Evolutionary conservation across 805 yeast genomes (phyloP).

Genomic region (Grigorovia yakushimaensis): DNA sequence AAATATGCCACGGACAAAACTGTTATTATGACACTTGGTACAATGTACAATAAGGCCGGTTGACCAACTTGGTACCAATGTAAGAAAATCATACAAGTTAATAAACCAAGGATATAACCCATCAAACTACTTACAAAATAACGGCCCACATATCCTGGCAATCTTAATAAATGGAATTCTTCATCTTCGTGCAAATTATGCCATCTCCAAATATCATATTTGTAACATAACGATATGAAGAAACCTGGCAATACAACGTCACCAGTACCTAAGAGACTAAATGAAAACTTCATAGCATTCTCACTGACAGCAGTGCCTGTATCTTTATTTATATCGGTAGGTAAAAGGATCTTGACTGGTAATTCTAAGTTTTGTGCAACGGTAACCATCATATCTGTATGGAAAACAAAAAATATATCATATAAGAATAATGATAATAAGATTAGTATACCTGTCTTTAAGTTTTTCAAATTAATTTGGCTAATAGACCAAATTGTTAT

Average conservation of each 20-base stretch:
- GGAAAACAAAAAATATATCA: conserved; percentile 61
- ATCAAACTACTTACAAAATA: conserved; percentile 40
- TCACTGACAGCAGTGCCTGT: conserved; percentile 4
- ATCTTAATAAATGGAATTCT: conserved; percentile 33
- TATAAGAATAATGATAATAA: conserved; percentile 45
- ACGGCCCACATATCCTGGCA: conserved; percentile 29
- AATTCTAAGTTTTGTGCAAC: conserved; percentile 47
- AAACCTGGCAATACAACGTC: conserved; percentile 56
- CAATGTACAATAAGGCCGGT: conserved; percentile 58
- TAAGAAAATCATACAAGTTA: conserved; percentile 34
- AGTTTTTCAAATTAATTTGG: conserved; percentile 32
- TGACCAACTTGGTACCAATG: conserved; percentile 39
- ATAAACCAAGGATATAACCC: conserved; percentile 41
- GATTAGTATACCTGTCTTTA: conserved; percentile 37
- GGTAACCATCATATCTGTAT: conserved; percentile 48
- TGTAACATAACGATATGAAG: conserved; percentile 41
- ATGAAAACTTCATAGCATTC: conserved; percentile 13
- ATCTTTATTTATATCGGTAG: conserved; percentile 11
- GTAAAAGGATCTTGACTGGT: conserved; percentile 32
- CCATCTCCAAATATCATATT: conserved; percentile 41
- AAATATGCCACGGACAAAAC: conserved; percentile 29
- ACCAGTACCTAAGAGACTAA: conserved; percentile 47
- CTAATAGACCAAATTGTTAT: conserved; percentile 38
- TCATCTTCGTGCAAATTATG: conserved; percentile 25
- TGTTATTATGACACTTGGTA: conserved; percentile 37